Base-by-base conservation (phyloP, 2,329 filamentous ascomycete species). In the Penicillium sp. region DNA sequence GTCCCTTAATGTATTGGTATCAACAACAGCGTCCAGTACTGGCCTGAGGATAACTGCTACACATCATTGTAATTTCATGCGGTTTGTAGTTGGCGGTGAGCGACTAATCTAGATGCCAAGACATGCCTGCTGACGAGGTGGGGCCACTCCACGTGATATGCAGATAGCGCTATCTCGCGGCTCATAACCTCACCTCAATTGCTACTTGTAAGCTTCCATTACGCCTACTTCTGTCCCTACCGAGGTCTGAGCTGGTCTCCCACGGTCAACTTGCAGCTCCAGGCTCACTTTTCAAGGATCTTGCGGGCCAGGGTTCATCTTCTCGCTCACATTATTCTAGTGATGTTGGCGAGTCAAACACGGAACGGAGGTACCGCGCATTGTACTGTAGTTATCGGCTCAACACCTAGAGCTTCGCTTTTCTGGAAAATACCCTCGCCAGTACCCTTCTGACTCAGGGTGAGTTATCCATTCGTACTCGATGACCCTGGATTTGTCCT, bases 241-340 rank as follows among this genome's bases (percentile, higher is more conserved):
- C 27, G 46, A 49, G 46, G 46, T 49, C 27, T 11, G 46, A 49
- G 46, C 46, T 49, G 46, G 46, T 49, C 46, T 49, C 46, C 46
- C 43, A 33, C 46, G 46, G 46, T 49, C 46, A 19, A 35, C 4
- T 9, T 49, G 33, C 31, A 49, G 31, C n/a, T 49, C 11, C 16
- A 49, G n/a, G 6, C 19, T 27, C 1, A 2, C 22, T 22, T 4
- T 49, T 7, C 19, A 11, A 44, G 1, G 3, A 19, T 6, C 24
- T 27, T 27, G 24, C 24, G 41, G 7, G 10, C 19, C 14, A 19
- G 10, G 4, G 4, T 19, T n/a, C 7, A 18, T 16, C 27, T 35
- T 16, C 35, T 19, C 4, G 27, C 44, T 47, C 27, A 16, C 24
- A 18, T 33, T 35, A 44, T 44, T 22, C 19, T 9, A 22, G 22